phyloP scores from a whole-genome alignment of 176 grass and related monocot genomes.

The Carex littledalei region DNA sequence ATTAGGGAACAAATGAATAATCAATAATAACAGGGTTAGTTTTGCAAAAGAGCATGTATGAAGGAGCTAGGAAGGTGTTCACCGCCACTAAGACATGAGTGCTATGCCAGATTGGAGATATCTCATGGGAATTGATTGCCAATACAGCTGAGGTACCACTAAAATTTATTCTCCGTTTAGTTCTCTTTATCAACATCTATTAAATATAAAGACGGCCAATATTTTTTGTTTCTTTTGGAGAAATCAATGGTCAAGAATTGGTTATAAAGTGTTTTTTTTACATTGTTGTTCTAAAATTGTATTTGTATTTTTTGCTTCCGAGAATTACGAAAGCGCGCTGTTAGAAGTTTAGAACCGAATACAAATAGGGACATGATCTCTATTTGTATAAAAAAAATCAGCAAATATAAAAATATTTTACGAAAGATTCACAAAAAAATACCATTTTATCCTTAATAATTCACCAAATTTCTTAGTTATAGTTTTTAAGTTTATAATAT shows the following conservation, averaged over 20 bases:
- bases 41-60: background rate
- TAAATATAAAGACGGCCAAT: no score
- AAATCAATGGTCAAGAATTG: no score
- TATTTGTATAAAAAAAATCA: background rate
- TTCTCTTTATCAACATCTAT: no score
- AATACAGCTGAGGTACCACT: background rate
- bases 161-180: background rate
- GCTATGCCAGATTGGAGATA: background rate
- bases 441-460: background rate
- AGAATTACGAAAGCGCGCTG: background rate
- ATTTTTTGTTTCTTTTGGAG: no score
- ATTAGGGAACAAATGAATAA: background rate
- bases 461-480: background rate
- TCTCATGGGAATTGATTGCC: background rate
- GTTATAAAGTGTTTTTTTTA: background rate
- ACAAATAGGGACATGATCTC: no score
- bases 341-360: no score
- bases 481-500: background rate
- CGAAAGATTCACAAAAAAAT: no score
- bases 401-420: background rate
- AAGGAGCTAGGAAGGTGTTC: background rate
- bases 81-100: conserved; percentile 2
- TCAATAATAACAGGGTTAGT: background rate
- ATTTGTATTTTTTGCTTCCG: background rate
- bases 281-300: background rate